A percentile compares a stretch with the other conserved stretches of the same genome.
Evolutionary conservation across 2,329 filamentous ascomycete genomes (phyloP).

Genomic region (Cytospora piceicola): DNA sequence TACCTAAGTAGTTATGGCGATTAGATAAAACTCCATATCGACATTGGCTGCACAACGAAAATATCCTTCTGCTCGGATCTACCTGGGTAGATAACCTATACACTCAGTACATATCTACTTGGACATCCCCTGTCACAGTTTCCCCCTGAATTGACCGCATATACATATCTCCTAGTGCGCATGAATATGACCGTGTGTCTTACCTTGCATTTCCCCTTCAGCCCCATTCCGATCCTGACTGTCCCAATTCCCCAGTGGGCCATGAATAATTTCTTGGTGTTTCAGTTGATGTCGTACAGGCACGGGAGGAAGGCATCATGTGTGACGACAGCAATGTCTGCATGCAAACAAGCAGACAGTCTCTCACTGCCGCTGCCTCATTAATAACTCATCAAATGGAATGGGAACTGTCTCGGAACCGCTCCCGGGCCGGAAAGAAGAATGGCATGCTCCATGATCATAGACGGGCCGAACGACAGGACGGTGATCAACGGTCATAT

Average conservation of each 20-base stretch:
- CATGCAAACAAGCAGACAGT: not conserved
- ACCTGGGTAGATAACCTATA: too few species aligned
- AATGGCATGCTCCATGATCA: not conserved
- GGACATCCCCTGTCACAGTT: not conserved
- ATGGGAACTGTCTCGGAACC: not conserved
- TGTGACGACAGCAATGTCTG: not conserved
- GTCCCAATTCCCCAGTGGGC: not conserved
- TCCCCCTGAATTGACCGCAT: not conserved
- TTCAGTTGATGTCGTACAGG: not conserved
- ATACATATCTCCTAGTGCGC: not conserved
- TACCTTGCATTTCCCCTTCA: not conserved
- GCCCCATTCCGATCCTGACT: not conserved
- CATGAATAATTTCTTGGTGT: not conserved
- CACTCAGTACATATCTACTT: too few species aligned
- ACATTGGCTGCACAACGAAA: not conserved
- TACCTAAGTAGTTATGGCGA: too few species aligned
- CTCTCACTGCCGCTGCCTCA: too few species aligned
- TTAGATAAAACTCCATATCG: not conserved
- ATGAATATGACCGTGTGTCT: not conserved
- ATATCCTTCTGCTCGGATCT: not conserved
- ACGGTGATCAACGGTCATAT: not conserved
- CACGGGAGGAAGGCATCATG: not conserved
- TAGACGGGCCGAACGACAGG: not conserved
- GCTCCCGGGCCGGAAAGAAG: not conserved
- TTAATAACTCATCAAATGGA: not conserved